Base-by-base conservation (phyloP, 2,329 filamentous ascomycete genomes). In the Tolypocladium tropicale region DNA sequence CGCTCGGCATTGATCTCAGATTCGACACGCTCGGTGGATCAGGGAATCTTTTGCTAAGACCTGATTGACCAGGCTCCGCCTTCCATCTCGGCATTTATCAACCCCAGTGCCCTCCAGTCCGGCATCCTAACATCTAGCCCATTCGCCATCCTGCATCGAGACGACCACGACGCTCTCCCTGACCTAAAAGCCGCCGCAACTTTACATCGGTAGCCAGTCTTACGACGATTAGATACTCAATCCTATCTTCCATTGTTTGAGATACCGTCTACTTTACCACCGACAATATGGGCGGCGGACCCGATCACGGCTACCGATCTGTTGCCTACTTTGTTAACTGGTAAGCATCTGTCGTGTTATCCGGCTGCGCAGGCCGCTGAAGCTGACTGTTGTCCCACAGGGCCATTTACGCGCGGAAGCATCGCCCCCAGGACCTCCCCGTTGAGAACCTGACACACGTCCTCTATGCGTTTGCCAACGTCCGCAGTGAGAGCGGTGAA, bases 401-500 rank as follows among this genome's bases (percentile, higher is more conserved):
- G 90, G 89, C 89, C 60, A 93, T 95, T 63, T 96, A 96, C 70
- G 90, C 78, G 41, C 84, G 92, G 55, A 87, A 93, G 64, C 88
- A 94, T 68, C 81, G 85, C n/a, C 91, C 92, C 0, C 88, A 95
- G 67, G 84, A 95, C 67, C 80, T 97, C 6, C 89, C 89, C 0
- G 84, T 80, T 4, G 82, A 91, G 55, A 87, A 89, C 56, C 81
- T 96, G 46, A 97, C 92, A 0, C 93, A 97, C 67, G 74, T 97
- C 5, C 82, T 96, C 18, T 96, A 96, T 62, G 78, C 92, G 18
- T 97, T 97, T 72, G 93, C 90, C 66, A 95, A 96, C 68, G 82
- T 96, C 57, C 81, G 83, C 4, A 78, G 85, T 3, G 89, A 93
- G 3, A 83, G 80, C 34, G 93, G 93, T 53, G 89, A 95, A 71